Base-by-base conservation (phyloP, 2,329 filamentous ascomycete genomes). In the Xylariaceae sp. region DNA sequence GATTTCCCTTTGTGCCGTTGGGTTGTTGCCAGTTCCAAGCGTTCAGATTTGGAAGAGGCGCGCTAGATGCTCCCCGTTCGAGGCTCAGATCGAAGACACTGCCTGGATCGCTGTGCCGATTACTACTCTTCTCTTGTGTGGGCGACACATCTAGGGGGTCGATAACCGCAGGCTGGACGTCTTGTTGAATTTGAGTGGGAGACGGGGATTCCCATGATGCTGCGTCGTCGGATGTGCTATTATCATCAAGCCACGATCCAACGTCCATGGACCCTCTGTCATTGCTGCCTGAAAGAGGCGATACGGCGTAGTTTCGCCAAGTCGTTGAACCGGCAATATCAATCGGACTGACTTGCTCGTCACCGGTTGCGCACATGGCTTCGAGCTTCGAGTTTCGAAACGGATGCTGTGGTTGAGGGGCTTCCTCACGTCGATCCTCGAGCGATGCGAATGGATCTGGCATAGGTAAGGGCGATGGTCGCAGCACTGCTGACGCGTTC, bases 51-150 rank as follows among this genome's bases (percentile, higher is more conserved):
- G 23, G 23, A 30, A 30, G 23, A 3, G 65, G 63, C 30, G 65
- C 64, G 23, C 65, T 64, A 35, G 64, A 59, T 17, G 53, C 63
- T 17, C 59, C 59, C 2, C 54, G 47, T 53, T 61, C 55, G 9
- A 63, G 51, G 9, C 61, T 57, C 44, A 56, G 53, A 30, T 35
- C 59, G 44, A 60, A 53, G 1, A 67, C 66, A 39, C 65, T 68
- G 0, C 66, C 67, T 0, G 68, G 68, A 54, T 71, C 68, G 53
- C 69, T 71, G 44, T 69, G 61, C 3, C 66, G 65, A 57, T 57
- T 49, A 41, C 58, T 64, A 50, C 57, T 62, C 41, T 64, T 66
- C 13, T 61, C 55, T 13, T 63, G 64, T 2, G 51, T 49, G 5
- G 59, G 58, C n/a, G 52, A 57, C 1, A 23, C 50, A 0, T 34